These are phyloP conservation scores for Neofusicoccum umdonicola DNA, from an alignment of 2,329 filamentous ascomycete species.

Conservation along the genomic window DNA sequence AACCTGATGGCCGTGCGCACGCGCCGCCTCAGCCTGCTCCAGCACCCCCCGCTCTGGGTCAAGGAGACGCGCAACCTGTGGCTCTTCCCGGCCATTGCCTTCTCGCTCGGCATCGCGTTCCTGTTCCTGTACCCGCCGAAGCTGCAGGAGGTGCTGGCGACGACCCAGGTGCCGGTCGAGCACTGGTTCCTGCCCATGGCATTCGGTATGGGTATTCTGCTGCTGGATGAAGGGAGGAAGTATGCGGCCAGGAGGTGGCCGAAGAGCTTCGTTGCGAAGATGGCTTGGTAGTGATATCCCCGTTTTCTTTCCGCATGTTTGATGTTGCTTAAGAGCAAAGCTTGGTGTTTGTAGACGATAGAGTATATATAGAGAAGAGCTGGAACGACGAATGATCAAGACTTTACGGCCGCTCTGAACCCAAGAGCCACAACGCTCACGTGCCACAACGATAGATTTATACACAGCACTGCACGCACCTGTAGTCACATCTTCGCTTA, in stretches of 20 bases:
- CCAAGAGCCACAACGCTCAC: too few relatives aligned
- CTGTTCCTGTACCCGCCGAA: constrained; percentile 62
- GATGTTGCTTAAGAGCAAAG: too few relatives aligned
- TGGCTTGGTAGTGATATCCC: constrained; percentile 56
- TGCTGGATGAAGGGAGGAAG: constrained; percentile 67
- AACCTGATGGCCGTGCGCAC: constrained; percentile 69
- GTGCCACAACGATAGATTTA: too few relatives aligned
- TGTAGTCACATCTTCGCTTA: too few relatives aligned
- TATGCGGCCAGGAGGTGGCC: constrained; percentile 61
- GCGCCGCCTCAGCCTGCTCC: constrained; percentile 60
- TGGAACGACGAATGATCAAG: too few relatives aligned
- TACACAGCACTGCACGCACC: too few relatives aligned
- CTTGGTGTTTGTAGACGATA: not conserved
- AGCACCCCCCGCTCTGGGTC: constrained; percentile 68
- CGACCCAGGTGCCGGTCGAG: constrained; percentile 64
- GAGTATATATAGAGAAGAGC: too few relatives aligned
- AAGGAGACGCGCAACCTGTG: constrained; percentile 64
- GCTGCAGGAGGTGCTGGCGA: constrained; percentile 61
- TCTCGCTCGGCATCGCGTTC: constrained; percentile 67
- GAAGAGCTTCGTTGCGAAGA: constrained; percentile 53
- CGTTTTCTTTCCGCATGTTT: not conserved
- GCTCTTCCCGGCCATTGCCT: constrained; percentile 68
- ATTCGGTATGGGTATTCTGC: constrained; percentile 64
- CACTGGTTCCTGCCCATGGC: constrained; percentile 75
- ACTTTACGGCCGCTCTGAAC: too few relatives aligned